phyloP scores from a whole-genome alignment of 805 yeast genomes.

The Lachancea waltii region DNA sequence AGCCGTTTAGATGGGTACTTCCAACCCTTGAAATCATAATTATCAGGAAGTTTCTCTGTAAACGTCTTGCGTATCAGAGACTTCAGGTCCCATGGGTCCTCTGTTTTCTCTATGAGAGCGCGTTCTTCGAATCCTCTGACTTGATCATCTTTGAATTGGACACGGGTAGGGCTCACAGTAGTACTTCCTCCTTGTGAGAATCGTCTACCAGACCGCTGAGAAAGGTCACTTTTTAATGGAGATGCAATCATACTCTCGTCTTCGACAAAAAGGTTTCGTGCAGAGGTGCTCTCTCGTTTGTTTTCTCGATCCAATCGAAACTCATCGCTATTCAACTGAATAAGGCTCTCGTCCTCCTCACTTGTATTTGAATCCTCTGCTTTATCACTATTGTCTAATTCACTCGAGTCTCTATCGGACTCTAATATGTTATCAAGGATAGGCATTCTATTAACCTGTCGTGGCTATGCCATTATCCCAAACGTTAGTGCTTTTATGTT shows the following conservation, averaged over 20 bases:
- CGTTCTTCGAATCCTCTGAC: slow-evolving; percentile 2
- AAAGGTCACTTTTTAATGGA: slow-evolving; percentile 1
- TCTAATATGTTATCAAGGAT: slow-evolving; percentile 1
- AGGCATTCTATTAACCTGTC: too few species aligned
- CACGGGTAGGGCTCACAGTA: too few species aligned
- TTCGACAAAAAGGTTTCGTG: slow-evolving; percentile 5
- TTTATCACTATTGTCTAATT: background rate
- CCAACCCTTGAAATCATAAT: slow-evolving; percentile 23
- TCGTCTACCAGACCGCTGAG: too few species aligned
- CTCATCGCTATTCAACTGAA: slow-evolving; percentile 9
- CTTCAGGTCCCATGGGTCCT: slow-evolving; percentile 25
- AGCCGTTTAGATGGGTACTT: slow-evolving; percentile 17
- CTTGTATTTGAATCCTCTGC: background rate
- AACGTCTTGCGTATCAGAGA: slow-evolving; percentile 18
- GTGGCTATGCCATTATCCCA: too few species aligned
- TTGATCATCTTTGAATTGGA: slow-evolving; percentile 6
- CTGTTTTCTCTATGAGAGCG: background rate
- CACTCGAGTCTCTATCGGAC: slow-evolving; percentile 1
- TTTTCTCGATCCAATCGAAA: slow-evolving; percentile 4
- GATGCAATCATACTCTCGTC: slow-evolving; percentile 2
- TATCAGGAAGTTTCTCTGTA: slow-evolving; percentile 16
- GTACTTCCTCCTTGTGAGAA: too few species aligned
- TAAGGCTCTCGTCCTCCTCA: slow-evolving; percentile 6
- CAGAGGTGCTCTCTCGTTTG: background rate
- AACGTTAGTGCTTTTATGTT: too few species aligned